Conservation (phyloP, 169 alveolate genomes). For the Eimeria maxima region DNA sequence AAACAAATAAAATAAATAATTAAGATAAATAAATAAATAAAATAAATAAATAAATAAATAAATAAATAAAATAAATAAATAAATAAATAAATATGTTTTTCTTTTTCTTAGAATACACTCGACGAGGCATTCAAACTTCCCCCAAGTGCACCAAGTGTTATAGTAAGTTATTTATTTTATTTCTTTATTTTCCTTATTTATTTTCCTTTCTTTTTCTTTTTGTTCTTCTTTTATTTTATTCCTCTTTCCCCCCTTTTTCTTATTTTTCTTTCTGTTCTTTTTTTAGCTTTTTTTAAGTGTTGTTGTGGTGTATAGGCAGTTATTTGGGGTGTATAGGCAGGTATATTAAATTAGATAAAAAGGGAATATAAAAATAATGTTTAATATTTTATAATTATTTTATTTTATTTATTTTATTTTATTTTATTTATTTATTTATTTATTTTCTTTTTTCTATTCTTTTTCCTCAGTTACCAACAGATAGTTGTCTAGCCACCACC, state of each 20-base stretch:
- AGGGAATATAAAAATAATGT: background rate
- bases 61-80: too few relatives aligned
- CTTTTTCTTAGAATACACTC: constrained; percentile 61
- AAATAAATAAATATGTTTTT: background rate
- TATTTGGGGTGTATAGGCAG: background rate
- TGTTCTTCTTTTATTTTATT: background rate
- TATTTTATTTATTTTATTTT: background rate
- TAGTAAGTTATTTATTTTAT: background rate
- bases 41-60: too few relatives aligned
- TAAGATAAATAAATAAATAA: too few relatives aligned
- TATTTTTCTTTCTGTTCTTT: background rate
- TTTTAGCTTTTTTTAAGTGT: background rate
- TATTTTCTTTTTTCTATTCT: background rate
- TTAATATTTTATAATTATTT: too few relatives aligned
- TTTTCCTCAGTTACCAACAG: constrained; percentile 16
- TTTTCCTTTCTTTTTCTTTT: background rate
- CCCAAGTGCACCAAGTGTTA: constrained; percentile 48
- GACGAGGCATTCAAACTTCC: constrained; percentile 81
- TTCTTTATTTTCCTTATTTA: background rate
- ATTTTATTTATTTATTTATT: background rate
- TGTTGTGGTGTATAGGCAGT: background rate
- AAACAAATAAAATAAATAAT: background rate
- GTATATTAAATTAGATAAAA: background rate
- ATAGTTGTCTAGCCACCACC: constrained; percentile 28
- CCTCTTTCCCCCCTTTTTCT: background rate